Evolutionary conservation across 257 asterid genomes (phyloP), one percentile per base, ranked within the genome.

Genomic region (Cinchona pubescens): DNA sequence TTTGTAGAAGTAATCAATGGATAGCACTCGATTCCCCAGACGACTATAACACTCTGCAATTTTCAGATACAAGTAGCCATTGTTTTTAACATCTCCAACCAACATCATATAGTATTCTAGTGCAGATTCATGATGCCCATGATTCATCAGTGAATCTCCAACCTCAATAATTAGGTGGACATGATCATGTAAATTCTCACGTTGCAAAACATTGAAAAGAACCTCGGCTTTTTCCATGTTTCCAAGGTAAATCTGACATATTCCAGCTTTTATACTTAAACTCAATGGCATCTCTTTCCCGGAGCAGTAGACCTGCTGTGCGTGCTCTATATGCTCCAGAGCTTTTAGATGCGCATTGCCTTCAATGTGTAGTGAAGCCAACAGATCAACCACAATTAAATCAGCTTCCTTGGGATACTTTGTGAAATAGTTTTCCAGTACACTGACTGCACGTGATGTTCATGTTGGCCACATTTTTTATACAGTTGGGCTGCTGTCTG

Each of bases 191-290:
- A 85, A 84, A 73, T 83, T 71, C 79, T 80, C 85, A 66, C 67
- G 79, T 78, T 75, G 81, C 74, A 90, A 74, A 69, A 42, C 78
- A 75, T 72, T 60, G 87, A 92, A 92, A 75, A 78, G 74, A 77
- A 75, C 94, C 90, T 92, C 86, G 45, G 96, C 93, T 79, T 86
- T 86, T 78, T 86, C 90, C 83, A 81, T 51, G 78, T 90, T 79
- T 55, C 93, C 88, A 75, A 92, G 92, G 83, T 87, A 90, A 84
- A 85, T 80, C 67, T 84, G 88, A 71, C 96, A 92, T 71, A 90
- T 83, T 77, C 97, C 97, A 79, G 97, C 95, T 85, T 88, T 90
- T 71, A 81, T 71, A 74, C 55, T 73, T 56, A 92, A 80, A 87
- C 80, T 23, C 56, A 84, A 75, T 42, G 93, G 90, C 82, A 81